Conservation (phyloP, 1,284 basidiomycete genomes). For the Cryptococcus deneoformans region DNA sequence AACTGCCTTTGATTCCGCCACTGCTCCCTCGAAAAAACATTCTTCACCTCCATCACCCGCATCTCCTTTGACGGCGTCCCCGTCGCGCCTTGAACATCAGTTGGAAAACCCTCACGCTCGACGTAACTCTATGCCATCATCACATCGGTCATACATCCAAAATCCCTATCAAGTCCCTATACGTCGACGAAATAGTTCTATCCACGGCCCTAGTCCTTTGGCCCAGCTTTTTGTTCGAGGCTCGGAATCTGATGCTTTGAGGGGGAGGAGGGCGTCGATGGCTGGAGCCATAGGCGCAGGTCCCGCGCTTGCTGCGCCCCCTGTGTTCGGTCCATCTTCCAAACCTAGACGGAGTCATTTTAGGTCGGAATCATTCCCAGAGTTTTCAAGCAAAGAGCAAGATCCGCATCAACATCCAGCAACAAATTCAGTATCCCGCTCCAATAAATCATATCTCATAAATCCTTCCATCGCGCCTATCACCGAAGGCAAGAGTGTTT, state of each 20-base stretch:
- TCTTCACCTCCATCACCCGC: conserved; percentile 4
- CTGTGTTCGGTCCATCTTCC: conserved; percentile 15
- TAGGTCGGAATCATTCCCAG: conserved; percentile 1
- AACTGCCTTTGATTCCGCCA: background rate
- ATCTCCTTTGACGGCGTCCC: conserved; percentile 23
- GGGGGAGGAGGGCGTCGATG: conserved; percentile 16
- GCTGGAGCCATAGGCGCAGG: conserved; percentile 17
- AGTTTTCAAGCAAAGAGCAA: background rate
- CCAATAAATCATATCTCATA: background rate
- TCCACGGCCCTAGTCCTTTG: conserved; percentile 45
- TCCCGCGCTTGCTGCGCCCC: conserved; percentile 16
- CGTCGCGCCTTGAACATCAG: conserved; percentile 14
- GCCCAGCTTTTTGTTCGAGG: conserved; percentile 43
- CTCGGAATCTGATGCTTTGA: conserved; percentile 10
- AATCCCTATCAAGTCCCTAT: conserved; percentile 3
- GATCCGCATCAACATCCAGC: background rate
- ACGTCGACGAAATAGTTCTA: conserved; percentile 33
- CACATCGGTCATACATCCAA: conserved; percentile 5
- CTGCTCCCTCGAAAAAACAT: background rate
- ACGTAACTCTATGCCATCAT: conserved; percentile 22
- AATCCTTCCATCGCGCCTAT: conserved; percentile 20
- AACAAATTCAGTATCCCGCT: background rate
- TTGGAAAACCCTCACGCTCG: conserved; percentile 15
- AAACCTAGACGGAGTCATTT: conserved; percentile 5
- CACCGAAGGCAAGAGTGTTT: conserved; percentile 17